Conservation (phyloP, 805 yeast species). For the Clavispora phyllophila region DNA sequence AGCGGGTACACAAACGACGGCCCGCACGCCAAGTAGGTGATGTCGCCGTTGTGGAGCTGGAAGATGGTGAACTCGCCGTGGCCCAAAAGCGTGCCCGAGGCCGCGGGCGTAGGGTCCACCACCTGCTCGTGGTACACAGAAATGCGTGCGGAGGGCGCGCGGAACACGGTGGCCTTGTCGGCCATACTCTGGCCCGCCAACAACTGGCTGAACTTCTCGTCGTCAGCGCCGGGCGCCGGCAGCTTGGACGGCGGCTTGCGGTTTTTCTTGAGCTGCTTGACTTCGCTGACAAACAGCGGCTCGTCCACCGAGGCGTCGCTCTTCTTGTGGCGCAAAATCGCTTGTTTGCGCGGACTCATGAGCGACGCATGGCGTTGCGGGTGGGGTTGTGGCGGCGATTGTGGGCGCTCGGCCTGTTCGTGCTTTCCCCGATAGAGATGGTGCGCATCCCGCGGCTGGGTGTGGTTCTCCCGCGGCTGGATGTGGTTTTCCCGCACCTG, state of each 20-base stretch:
- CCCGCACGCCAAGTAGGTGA: conserved; percentile 63
- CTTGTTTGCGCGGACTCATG: conserved; percentile 35
- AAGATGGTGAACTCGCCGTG: conserved; percentile 58
- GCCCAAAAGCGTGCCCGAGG: conserved; percentile 48
- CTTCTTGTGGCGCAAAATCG: conserved; percentile 34
- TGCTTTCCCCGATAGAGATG: too few relatives aligned
- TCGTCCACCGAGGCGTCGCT: conserved; percentile 20
- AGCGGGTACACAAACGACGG: conserved; percentile 68
- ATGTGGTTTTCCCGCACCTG: too few relatives aligned
- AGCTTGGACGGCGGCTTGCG: conserved; percentile 7
- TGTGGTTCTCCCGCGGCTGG: too few relatives aligned
- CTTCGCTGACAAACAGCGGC: conserved; percentile 21
- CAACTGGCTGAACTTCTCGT: conserved; percentile 8
- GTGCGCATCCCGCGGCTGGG: too few relatives aligned
- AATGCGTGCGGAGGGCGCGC: conserved; percentile 27
- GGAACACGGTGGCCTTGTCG: conserved; percentile 33
- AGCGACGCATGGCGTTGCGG: not conserved
- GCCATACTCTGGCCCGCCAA: conserved; percentile 24
- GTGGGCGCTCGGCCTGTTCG: too few relatives aligned
- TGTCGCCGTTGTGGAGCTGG: conserved; percentile 52
- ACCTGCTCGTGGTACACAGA: conserved; percentile 33
- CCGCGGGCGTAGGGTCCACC: conserved; percentile 9
- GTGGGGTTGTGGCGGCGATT: not conserved
- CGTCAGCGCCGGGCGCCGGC: conserved; percentile 2
- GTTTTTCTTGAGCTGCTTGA: conserved; percentile 20